Evolutionary conservation across 768 basidiomycete genomes (phyloP).

Genomic region (Crucibulum laeve): DNA sequence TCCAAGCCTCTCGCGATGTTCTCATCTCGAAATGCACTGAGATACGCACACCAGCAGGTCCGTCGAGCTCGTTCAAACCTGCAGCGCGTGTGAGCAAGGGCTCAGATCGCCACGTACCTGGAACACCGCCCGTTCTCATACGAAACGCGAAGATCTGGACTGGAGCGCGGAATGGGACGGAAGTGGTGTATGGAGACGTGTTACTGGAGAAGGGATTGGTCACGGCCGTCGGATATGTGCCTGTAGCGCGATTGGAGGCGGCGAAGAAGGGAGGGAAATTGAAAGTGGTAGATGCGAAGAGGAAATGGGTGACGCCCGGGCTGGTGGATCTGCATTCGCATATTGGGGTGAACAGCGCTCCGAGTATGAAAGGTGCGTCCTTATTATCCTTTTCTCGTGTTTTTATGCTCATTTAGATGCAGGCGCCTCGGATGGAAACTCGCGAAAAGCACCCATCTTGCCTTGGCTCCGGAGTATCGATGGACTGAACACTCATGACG

Average conservation of each 20-base stretch:
- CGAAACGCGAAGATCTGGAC: slow-evolving; percentile 80
- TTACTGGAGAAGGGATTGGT: slow-evolving; percentile 64
- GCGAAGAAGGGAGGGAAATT: slow-evolving; percentile 14
- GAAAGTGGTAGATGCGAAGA: slow-evolving; percentile 47
- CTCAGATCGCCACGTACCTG: slow-evolving; percentile 54
- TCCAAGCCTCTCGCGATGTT: no score
- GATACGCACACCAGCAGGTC: slow-evolving; percentile 17
- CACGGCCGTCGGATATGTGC: slow-evolving; percentile 41
- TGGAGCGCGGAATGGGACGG: slow-evolving; percentile 50
- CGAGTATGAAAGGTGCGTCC: slow-evolving; percentile 24
- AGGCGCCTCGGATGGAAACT: slow-evolving; percentile 56
- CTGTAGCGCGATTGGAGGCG: slow-evolving; percentile 15
- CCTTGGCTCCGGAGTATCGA: slow-evolving; percentile 72
- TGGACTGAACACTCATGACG: slow-evolving; percentile 73
- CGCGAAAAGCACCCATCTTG: slow-evolving; percentile 40
- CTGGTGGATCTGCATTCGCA: slow-evolving; percentile 46
- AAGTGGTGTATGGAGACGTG: slow-evolving; percentile 56
- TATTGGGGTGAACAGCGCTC: slow-evolving; percentile 30
- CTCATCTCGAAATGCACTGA: slow-evolving; percentile 15
- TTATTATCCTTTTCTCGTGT: neutral
- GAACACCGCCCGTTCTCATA: slow-evolving; percentile 51
- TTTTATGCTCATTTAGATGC: neutral
- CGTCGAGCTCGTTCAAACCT: slow-evolving; percentile 15
- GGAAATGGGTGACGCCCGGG: slow-evolving; percentile 53
- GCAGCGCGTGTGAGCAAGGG: slow-evolving; percentile 12